These are phyloP conservation scores for Dendrobium huoshanense DNA, from an alignment of 106 monocot species.

Conservation along the genomic window DNA sequence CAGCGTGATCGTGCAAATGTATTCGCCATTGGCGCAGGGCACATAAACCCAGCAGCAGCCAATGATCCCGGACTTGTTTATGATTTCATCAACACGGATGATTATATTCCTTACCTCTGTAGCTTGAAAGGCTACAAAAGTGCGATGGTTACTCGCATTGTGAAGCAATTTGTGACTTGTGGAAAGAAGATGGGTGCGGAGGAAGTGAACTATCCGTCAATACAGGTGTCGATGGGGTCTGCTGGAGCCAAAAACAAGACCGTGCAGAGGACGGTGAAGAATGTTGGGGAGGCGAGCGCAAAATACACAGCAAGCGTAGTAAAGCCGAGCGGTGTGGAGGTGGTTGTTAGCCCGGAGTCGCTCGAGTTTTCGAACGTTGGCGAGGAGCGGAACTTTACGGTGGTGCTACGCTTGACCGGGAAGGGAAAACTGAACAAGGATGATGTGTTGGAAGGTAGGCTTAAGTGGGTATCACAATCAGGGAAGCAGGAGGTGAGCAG, in stretches of 20 bases:
- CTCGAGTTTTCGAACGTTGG: conserved; percentile 11
- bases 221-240: conserved; percentile 15
- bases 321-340: conserved; percentile 9
- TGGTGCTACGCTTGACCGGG: background rate
- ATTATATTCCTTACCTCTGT: conserved; percentile 16
- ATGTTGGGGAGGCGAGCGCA: conserved; percentile 19
- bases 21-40: conserved; percentile 10
- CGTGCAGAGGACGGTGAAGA: conserved; percentile 27
- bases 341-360: conserved; percentile 15
- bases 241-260: too few relatives aligned
- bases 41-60: conserved; percentile 5
- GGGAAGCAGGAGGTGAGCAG: background rate
- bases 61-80: conserved; percentile 13
- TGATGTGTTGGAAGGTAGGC: background rate
- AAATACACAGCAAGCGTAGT: conserved; percentile 8
- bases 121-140: background rate
- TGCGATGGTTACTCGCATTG: background rate
- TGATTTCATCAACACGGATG: background rate
- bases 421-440: background rate
- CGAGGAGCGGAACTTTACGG: background rate
- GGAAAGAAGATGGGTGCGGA: background rate
- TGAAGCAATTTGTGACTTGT: background rate
- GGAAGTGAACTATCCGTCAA: conserved; percentile 43
- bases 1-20: background rate
- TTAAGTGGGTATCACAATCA: background rate